phyloP scores from a whole-genome alignment of 2,329 filamentous ascomycete genomes.

The Neofusicoccum laricinum region DNA sequence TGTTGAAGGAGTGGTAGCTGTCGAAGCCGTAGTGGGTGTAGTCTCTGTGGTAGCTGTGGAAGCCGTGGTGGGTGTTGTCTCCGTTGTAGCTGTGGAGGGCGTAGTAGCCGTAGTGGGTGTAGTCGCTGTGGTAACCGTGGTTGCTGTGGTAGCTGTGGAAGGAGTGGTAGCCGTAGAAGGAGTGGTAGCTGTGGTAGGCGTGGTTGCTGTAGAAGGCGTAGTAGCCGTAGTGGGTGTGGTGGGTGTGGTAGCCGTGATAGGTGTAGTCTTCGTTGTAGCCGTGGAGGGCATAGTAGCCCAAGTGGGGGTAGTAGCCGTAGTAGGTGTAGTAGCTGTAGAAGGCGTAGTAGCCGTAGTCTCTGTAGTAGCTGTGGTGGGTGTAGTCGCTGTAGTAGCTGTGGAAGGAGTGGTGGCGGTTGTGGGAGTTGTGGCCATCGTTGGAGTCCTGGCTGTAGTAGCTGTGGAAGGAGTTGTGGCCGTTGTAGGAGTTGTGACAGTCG shows the following conservation, averaged over 20 bases:
- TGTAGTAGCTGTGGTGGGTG: neutral
- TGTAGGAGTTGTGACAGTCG: no score
- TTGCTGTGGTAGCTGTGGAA: no score
- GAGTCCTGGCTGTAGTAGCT: no score
- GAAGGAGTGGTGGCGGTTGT: no score
- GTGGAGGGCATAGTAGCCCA: neutral
- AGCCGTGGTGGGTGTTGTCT: no score
- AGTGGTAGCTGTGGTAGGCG: neutral
- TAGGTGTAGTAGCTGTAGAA: neutral
- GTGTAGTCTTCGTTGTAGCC: neutral
- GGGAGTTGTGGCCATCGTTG: no score
- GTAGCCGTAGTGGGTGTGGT: neutral
- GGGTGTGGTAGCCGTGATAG: neutral
- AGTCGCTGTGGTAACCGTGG: neutral
- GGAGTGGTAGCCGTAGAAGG: neutral
- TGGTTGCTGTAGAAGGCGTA: neutral
- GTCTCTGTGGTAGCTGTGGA: neutral
- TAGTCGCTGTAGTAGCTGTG: neutral
- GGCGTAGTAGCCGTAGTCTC: neutral
- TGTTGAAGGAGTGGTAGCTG: no score
- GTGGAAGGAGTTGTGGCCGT: no score
- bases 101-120: neutral
- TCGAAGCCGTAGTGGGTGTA: no score
- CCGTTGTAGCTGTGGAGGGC: neutral
- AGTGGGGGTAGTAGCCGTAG: neutral